These are phyloP conservation scores for Ceratobasidium sp. DNA, from an alignment of 1,284 basidiomycete species.

Conservation along the genomic window DNA sequence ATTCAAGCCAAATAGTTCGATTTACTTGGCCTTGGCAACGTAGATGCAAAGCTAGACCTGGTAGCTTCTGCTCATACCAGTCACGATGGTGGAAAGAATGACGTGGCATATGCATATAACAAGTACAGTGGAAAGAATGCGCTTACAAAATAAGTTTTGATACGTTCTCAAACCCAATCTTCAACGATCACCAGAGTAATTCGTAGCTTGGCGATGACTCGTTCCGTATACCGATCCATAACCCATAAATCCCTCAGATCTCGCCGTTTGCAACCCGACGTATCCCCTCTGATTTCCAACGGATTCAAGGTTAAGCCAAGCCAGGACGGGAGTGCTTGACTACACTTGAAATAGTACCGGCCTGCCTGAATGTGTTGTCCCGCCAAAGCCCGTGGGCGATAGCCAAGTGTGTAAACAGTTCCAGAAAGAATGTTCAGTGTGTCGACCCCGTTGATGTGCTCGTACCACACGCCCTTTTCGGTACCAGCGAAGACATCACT, in stretches of 20 bases:
- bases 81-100: background rate
- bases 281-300: constrained; percentile 19
- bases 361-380: constrained; percentile 4
- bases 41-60: too few species aligned
- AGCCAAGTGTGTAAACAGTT: background rate
- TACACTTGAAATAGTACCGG: constrained; percentile 14
- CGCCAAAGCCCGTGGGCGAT: background rate
- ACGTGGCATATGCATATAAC: constrained; percentile 19
- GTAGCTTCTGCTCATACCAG: too few species aligned
- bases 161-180: background rate
- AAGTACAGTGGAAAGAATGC: background rate
- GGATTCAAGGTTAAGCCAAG: background rate
- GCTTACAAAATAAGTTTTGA: background rate
- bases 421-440: constrained; percentile 21
- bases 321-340: constrained; percentile 16
- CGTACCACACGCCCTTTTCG: constrained; percentile 4
- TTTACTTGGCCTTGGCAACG: background rate
- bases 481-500: background rate
- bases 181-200: background rate
- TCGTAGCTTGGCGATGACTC: constrained; percentile 23
- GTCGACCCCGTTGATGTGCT: constrained; percentile 20
- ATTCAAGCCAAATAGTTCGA: background rate
- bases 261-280: constrained; percentile 14
- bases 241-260: constrained; percentile 30
- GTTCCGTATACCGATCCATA: constrained; percentile 6